These are phyloP conservation scores for Seiridium cupressi DNA, from an alignment of 2,329 filamentous ascomycete species.

Conservation along the genomic window DNA sequence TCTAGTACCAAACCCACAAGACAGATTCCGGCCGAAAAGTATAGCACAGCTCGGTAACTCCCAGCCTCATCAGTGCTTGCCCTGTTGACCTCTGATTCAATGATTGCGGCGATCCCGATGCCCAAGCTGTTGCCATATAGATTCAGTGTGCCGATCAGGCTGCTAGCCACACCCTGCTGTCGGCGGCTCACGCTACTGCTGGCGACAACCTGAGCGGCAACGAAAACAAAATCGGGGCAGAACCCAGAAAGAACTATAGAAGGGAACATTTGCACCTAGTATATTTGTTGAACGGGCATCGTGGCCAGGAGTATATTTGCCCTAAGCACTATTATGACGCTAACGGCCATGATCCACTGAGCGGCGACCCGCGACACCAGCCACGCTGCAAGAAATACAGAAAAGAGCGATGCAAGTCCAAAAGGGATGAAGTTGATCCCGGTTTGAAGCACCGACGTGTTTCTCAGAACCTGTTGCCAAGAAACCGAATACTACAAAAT, in stretches of 20 bases:
- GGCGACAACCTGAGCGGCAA: constrained; percentile 49
- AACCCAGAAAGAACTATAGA: constrained; percentile 28
- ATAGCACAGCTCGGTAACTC: constrained; percentile 1
- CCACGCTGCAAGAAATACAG: constrained; percentile 34
- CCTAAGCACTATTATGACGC: constrained; percentile 27
- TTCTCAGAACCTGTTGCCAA: constrained; percentile 42
- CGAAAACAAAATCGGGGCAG: constrained; percentile 49
- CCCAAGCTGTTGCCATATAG: constrained; percentile 41
- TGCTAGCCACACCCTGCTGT: constrained; percentile 50
- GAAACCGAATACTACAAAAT: constrained; percentile 45
- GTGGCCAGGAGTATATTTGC: constrained; percentile 38
- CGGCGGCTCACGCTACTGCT: constrained; percentile 46
- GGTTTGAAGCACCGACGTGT: constrained; percentile 37
- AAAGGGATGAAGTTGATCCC: constrained; percentile 39
- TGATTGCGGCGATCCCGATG: constrained; percentile 41
- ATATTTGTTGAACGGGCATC: constrained; percentile 42
- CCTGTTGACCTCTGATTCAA: constrained; percentile 13
- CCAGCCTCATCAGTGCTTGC: background rate
- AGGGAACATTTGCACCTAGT: constrained; percentile 42
- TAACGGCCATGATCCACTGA: constrained; percentile 46
- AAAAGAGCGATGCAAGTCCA: constrained; percentile 32
- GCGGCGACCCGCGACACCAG: constrained; percentile 44
- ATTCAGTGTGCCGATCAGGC: constrained; percentile 44
- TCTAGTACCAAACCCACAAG: background rate
- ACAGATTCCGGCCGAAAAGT: background rate